Percentiles rank a stretch among this genome's conserved stretches.
These are phyloP conservation scores for Epichloe amarillans DNA, from an alignment of 2,329 filamentous ascomycete genomes.

Conservation along the genomic window DNA sequence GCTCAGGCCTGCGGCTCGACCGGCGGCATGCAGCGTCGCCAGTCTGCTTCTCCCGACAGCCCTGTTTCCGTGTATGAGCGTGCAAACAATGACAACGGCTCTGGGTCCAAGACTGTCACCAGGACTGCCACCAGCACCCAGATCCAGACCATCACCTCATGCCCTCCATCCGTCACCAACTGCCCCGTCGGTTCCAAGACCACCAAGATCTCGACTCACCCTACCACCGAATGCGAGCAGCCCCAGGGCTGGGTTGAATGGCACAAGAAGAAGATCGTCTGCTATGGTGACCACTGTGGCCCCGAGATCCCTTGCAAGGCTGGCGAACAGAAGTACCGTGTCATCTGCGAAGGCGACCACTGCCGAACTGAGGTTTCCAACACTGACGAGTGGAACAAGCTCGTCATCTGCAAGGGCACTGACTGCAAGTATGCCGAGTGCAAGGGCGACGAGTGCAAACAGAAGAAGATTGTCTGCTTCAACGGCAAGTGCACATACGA, in stretches of 20 bases:
- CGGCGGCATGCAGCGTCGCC: not conserved
- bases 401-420: slow-evolving; percentile 16
- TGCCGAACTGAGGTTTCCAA: slow-evolving; percentile 16
- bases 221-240: slow-evolving; percentile 6
- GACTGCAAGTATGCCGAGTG: slow-evolving; percentile 16
- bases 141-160: slow-evolving; percentile 17
- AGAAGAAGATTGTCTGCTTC: slow-evolving; percentile 22
- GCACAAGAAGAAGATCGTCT: slow-evolving; percentile 21
- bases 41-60: not conserved
- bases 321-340: slow-evolving; percentile 14
- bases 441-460: slow-evolving; percentile 11
- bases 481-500: slow-evolving; percentile 17
- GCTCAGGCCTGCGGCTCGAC: slow-evolving; percentile 13
- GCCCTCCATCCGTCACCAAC: slow-evolving; percentile 12
- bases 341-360: slow-evolving; percentile 18
- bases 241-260: slow-evolving; percentile 7
- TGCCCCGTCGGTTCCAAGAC: slow-evolving; percentile 14
- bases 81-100: not conserved
- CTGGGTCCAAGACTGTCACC: slow-evolving; percentile 4
- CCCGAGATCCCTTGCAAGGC: slow-evolving; percentile 16
- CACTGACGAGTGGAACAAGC: slow-evolving; percentile 16
- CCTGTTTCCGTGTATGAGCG: slow-evolving; percentile 4
- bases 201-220: slow-evolving; percentile 11
- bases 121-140: slow-evolving; percentile 17
- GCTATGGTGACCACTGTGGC: slow-evolving; percentile 20